These are phyloP conservation scores for Penicillium ucsense DNA, from an alignment of 495 filamentous ascomycete species.

Conservation along the genomic window DNA sequence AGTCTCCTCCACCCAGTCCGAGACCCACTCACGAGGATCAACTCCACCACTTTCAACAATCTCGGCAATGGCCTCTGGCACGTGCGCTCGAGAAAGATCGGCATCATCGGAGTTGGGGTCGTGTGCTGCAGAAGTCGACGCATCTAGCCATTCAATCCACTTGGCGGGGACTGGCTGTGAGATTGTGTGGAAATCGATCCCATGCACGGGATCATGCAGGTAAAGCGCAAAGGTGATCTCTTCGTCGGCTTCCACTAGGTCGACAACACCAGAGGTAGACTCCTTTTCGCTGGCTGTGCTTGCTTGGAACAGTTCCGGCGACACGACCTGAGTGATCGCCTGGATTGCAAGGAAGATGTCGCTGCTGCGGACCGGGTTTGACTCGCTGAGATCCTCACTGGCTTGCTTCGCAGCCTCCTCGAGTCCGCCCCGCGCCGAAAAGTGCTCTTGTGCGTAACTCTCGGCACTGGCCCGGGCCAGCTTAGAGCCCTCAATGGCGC, in stretches of 20 bases:
- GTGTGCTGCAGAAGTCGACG: conserved; percentile 45
- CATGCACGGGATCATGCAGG: conserved; percentile 86
- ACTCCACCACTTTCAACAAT: conserved; percentile 84
- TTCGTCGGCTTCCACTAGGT: conserved; percentile 41
- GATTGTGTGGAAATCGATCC: conserved; percentile 74
- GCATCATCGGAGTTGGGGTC: conserved; percentile 23
- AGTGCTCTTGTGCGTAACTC: conserved; percentile 76
- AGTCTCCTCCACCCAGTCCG: conserved; percentile 92
- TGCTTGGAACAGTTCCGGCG: conserved; percentile 58
- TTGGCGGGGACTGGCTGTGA: conserved; percentile 75
- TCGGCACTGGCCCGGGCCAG: conserved; percentile 81
- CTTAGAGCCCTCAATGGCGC: conserved; percentile 79
- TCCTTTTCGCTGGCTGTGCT: conserved; percentile 45
- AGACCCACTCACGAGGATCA: conserved; percentile 92
- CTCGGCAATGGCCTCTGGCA: conserved; percentile 78
- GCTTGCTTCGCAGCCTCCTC: conserved; percentile 69
- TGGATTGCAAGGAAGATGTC: conserved; percentile 95
- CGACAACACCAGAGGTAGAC: conserved; percentile 41
- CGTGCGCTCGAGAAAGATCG: conserved; percentile 28
- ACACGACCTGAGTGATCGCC: conserved; percentile 57
- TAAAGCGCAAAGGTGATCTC: conserved; percentile 80
- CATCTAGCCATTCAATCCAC: conserved; percentile 92
- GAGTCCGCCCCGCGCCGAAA: conserved; percentile 64
- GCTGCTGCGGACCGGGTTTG: conserved; percentile 80
- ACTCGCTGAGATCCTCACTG: conserved; percentile 61